A percentile compares a stretch with the other conserved stretches of the same genome.
Conservation (phyloP, 2,329 filamentous ascomycete species). For the Aureobasidium vineae region DNA sequence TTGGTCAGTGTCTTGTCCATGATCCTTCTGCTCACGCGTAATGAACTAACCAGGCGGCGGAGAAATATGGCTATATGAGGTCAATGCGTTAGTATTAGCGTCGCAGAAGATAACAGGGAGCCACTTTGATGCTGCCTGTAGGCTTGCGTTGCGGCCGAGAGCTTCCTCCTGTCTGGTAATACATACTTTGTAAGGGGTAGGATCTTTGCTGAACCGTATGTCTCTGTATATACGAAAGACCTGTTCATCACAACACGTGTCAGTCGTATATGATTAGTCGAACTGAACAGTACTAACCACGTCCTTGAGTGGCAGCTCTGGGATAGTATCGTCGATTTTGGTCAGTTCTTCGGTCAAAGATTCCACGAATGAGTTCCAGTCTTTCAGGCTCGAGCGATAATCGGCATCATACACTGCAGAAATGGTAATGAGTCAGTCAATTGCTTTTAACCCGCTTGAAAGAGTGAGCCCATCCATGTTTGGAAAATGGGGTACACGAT, state of each 20-base stretch:
- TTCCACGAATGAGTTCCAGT: slow-evolving; percentile 79
- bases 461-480: background rate
- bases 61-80: slow-evolving; percentile 69
- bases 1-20: slow-evolving; percentile 23
- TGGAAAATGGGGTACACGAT: background rate
- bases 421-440: slow-evolving; percentile 9
- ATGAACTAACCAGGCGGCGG: slow-evolving; percentile 66
- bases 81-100: slow-evolving; percentile 24
- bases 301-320: slow-evolving; percentile 82
- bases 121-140: background rate
- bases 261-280: slow-evolving; percentile 8
- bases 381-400: slow-evolving; percentile 72
- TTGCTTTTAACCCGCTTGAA: background rate
- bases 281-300: slow-evolving; percentile 52
- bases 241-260: slow-evolving; percentile 38
- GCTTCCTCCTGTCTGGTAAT: background rate
- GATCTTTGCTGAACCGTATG: slow-evolving; percentile 78
- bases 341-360: slow-evolving; percentile 67
- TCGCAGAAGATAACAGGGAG: background rate
- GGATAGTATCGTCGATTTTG: slow-evolving; percentile 74
- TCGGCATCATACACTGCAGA: slow-evolving; percentile 70
- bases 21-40: slow-evolving; percentile 13
- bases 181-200: slow-evolving; percentile 80
- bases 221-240: slow-evolving; percentile 86
- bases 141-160: background rate